Base-by-base conservation (phyloP, 805 yeast genomes). In the Kuraishia hungarica region DNA sequence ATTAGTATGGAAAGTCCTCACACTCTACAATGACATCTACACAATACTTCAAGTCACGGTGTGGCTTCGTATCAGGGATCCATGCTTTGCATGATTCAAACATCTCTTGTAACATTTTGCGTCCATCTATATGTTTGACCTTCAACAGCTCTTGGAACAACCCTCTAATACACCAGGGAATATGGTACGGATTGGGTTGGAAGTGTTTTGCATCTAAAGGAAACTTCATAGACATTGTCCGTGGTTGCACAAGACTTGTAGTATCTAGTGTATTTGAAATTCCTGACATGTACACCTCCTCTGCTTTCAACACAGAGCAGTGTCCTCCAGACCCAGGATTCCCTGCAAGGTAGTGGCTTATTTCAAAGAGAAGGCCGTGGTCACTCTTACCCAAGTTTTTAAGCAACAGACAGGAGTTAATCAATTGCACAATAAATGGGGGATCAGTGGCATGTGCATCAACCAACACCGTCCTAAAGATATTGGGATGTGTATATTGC, bases 111-210 rank as follows among this genome's bases (percentile, higher is more conserved):
- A 59, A 62, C 55, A 90, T 68, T 50, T 75, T 73, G 21, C 72
- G 65, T 13, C 87, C 78, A 52, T 87, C 87, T 22, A 80, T 75
- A 49, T 79, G 66, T 49, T 69, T 69, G 54, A 73, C 54, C 67
- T 53, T 77, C 76, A 56, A 66, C 66, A 60, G 76, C 54, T 84
- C 96, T 57, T 82, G 84, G n/a, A 91, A 64, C 54, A 93, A 74
- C 0, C 97, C 97, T 51, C 97, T 73, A 70, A 93, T 76, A 60
- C 96, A 87, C 97, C 97, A 93, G 0, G 99, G 99, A 50, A 93
- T 70, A 57, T 89, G 84, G 62, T 83, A 93, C 0, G 96, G 96
- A 65, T 93, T 93, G 43, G 81, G 75, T 10, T 86, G 87, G 47
- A 85, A 70, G 58, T 83, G 81, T 19, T 87, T 64, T 2, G 66